Evolutionary conservation across 257 asterid species (phyloP).

Genomic region (Verbascum thapsus): DNA sequence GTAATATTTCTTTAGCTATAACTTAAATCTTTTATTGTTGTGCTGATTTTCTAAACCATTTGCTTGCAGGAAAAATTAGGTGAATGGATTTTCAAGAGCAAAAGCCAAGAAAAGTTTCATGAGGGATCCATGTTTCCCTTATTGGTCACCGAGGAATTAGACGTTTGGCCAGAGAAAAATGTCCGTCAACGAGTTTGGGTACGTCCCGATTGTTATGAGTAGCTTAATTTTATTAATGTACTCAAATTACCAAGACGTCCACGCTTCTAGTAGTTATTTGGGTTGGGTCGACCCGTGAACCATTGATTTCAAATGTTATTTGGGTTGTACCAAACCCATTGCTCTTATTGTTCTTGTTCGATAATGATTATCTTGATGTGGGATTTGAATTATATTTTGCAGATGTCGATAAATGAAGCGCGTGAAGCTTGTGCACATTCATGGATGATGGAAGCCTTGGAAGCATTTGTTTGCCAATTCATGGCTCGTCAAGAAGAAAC

Average conservation of each 20-base stretch:
- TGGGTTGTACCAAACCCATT: no score
- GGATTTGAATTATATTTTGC: conserved; percentile 24
- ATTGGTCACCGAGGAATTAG: conserved; percentile 72
- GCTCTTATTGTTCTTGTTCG: no score
- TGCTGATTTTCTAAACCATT: conserved; percentile 15
- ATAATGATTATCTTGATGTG: conserved; percentile 38
- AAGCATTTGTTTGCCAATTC: conserved; percentile 49
- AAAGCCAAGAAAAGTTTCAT: conserved; percentile 76
- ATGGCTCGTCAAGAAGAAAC: conserved; percentile 35
- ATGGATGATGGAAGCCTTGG: conserved; percentile 96
- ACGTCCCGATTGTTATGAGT: conserved; percentile 21
- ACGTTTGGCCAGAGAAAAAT: conserved; percentile 88
- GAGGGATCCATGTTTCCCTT: conserved; percentile 89
- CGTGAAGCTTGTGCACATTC: conserved; percentile 58
- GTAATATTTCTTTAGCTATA: neutral
- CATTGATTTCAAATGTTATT: no score
- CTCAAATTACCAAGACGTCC: no score
- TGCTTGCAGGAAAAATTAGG: conserved; percentile 69
- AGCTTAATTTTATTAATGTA: no score
- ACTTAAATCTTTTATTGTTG: neutral
- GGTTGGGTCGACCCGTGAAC: no score
- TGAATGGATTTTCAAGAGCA: conserved; percentile 88
- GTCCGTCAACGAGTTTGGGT: conserved; percentile 89
- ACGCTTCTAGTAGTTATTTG: no score
- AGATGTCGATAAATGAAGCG: conserved; percentile 80